Evolutionary conservation across 371 early-diverging fungal species (phyloP).

Genomic region (Apophysomyces trapeziformis): DNA sequence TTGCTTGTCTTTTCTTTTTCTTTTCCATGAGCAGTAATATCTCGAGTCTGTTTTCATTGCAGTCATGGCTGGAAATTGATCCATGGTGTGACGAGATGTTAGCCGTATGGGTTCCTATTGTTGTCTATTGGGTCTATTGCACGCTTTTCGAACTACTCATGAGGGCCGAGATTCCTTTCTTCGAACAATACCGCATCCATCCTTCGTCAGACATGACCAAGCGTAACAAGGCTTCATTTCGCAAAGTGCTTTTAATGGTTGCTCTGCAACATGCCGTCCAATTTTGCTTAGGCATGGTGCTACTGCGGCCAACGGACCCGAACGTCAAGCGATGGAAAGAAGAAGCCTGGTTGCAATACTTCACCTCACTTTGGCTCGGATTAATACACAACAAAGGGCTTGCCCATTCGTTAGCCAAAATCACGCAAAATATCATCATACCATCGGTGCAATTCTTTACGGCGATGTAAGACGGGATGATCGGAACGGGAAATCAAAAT

Average conservation of each 20-base stretch:
- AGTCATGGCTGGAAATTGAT: slow-evolving; percentile 13
- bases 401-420: neutral
- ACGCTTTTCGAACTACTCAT: slow-evolving; percentile 66
- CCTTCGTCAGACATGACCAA: slow-evolving; percentile 64
- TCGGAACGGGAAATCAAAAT: slow-evolving; percentile 3
- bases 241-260: slow-evolving; percentile 58
- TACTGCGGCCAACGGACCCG: slow-evolving; percentile 30
- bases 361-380: neutral
- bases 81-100: slow-evolving; percentile 61
- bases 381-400: neutral
- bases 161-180: slow-evolving; percentile 57
- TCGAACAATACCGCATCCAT: slow-evolving; percentile 77
- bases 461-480: slow-evolving; percentile 32
- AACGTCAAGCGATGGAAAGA: slow-evolving; percentile 15
- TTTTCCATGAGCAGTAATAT: neutral
- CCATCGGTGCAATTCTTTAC: slow-evolving; percentile 36
- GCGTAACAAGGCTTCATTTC: slow-evolving; percentile 65
- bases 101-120: slow-evolving; percentile 64
- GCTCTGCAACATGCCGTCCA: slow-evolving; percentile 62
- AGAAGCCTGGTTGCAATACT: slow-evolving; percentile 4
- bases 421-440: neutral
- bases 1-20: neutral
- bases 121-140: slow-evolving; percentile 75
- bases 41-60: neutral
- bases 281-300: slow-evolving; percentile 33